phyloP scores from a whole-genome alignment of 768 basidiomycete species.

The Suillus weaverae region DNA sequence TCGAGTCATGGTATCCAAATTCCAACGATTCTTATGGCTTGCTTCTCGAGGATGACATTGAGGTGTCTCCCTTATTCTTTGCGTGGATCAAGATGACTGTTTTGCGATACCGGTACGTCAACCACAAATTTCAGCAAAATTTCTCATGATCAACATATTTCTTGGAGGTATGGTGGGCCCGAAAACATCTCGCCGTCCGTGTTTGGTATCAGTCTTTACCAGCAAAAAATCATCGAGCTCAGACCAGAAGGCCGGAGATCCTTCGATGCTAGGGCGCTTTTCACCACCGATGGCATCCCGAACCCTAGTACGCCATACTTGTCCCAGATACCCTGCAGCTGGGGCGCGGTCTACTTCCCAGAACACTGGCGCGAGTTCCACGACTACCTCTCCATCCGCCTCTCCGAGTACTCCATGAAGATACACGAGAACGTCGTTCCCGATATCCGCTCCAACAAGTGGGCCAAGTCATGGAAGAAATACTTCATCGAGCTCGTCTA shows the following conservation, averaged over 20 bases:
- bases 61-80: slow-evolving; percentile 81
- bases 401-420: slow-evolving; percentile 44
- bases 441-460: slow-evolving; percentile 73
- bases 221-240: slow-evolving; percentile 80
- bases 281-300: slow-evolving; percentile 42
- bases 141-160: slow-evolving; percentile 3
- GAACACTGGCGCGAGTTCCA: slow-evolving; percentile 89
- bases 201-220: slow-evolving; percentile 84
- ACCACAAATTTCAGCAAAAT: neutral
- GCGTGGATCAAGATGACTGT: slow-evolving; percentile 84
- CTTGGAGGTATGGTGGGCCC: slow-evolving; percentile 53
- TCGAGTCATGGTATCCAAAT: slow-evolving; percentile 87
- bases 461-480: slow-evolving; percentile 85
- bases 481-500: slow-evolving; percentile 87
- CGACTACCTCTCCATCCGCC: slow-evolving; percentile 66
- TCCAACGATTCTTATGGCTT: slow-evolving; percentile 74
- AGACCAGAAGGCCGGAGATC: slow-evolving; percentile 61
- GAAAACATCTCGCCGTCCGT: slow-evolving; percentile 45
- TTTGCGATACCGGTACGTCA: slow-evolving; percentile 67
- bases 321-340: slow-evolving; percentile 86
- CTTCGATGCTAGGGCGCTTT: slow-evolving; percentile 66
- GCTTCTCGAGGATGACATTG: slow-evolving; percentile 84
- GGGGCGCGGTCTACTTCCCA: slow-evolving; percentile 91
- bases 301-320: slow-evolving; percentile 68
- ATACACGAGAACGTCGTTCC: slow-evolving; percentile 59